Conservation (phyloP, 371 early-diverging fungal genomes). For the Mortierella sp. region DNA sequence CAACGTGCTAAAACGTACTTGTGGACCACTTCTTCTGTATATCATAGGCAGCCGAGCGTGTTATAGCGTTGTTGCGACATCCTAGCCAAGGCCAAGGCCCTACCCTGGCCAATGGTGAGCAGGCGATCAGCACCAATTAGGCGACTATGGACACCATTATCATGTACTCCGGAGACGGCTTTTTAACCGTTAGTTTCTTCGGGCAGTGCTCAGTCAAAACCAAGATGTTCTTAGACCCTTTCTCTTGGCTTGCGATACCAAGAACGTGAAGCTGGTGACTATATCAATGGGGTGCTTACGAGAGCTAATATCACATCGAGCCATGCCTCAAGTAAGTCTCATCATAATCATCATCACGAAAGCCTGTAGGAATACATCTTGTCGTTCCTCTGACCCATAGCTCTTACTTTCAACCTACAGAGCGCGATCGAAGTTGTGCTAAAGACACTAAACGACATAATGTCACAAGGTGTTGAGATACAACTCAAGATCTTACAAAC, state of each 20-base stretch:
- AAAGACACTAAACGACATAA: constrained; percentile 77
- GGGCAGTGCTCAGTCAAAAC: constrained; percentile 79
- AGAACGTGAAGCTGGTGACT: constrained; percentile 83
- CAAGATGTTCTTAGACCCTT: constrained; percentile 91
- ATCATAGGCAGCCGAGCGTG: constrained; percentile 66
- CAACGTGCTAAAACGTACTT: neutral
- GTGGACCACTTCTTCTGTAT: neutral
- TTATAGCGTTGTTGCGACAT: constrained; percentile 66
- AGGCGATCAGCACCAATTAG: neutral
- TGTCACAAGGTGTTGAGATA: constrained; percentile 81
- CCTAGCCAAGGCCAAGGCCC: constrained; percentile 69
- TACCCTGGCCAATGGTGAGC: constrained; percentile 63
- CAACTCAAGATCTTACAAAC: constrained; percentile 95
- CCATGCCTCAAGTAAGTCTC: constrained; percentile 78
- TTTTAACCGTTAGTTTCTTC: neutral
- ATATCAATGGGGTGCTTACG: constrained; percentile 92
- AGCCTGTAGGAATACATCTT: no score
- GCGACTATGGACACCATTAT: constrained; percentile 3
- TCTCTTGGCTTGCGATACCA: constrained; percentile 89
- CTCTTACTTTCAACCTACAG: constrained; percentile 44
- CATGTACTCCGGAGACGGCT: neutral
- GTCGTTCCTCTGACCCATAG: neutral
- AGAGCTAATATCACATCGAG: constrained; percentile 84
- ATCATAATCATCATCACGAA: no score
- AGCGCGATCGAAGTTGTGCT: constrained; percentile 76